Evolutionary conservation across 805 yeast species (phyloP).

Genomic region (Pichia scutulata): DNA sequence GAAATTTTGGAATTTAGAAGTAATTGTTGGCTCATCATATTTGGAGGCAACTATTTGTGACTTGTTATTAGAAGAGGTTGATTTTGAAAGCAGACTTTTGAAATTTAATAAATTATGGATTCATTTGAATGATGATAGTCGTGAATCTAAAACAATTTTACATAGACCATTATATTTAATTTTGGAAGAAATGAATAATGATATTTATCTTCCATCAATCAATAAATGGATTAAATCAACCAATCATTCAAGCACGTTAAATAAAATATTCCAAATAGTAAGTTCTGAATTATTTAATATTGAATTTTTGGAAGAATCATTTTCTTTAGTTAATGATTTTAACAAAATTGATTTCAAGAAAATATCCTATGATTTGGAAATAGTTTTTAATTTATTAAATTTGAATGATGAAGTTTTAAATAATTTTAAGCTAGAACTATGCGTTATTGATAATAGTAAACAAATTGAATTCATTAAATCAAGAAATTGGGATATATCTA

Average conservation of each 20-base stretch:
- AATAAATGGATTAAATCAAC: slow-evolving; percentile 42
- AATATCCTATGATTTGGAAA: slow-evolving; percentile 54
- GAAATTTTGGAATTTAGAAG: slow-evolving; percentile 53
- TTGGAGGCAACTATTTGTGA: slow-evolving; percentile 69
- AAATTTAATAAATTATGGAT: slow-evolving; percentile 69
- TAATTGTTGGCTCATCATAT: slow-evolving; percentile 41
- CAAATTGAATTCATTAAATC: slow-evolving; percentile 35
- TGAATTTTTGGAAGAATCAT: slow-evolving; percentile 19
- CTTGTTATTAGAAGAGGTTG: slow-evolving; percentile 37
- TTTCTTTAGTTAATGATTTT: slow-evolving; percentile 18
- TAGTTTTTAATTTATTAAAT: slow-evolving; percentile 44
- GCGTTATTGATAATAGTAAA: slow-evolving; percentile 41
- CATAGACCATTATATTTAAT: slow-evolving; percentile 58
- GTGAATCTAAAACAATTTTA: slow-evolving; percentile 42
- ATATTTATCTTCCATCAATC: slow-evolving; percentile 35
- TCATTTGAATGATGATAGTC: slow-evolving; percentile 44
- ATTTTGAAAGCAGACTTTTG: slow-evolving; percentile 34
- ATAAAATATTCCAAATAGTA: slow-evolving; percentile 52
- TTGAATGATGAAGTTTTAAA: slow-evolving; percentile 39
- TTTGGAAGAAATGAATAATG: slow-evolving; percentile 52
- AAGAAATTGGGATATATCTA: slow-evolving; percentile 45
- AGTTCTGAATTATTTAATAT: slow-evolving; percentile 43
- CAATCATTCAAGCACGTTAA: slow-evolving; percentile 45
- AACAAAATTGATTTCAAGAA: slow-evolving; percentile 53
- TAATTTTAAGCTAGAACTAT: slow-evolving; percentile 49